Percentiles rank a stretch among this genome's conserved stretches.
Evolutionary conservation across 345 rosid genomes (phyloP).

Genomic region (Ceriops zippeliana): DNA sequence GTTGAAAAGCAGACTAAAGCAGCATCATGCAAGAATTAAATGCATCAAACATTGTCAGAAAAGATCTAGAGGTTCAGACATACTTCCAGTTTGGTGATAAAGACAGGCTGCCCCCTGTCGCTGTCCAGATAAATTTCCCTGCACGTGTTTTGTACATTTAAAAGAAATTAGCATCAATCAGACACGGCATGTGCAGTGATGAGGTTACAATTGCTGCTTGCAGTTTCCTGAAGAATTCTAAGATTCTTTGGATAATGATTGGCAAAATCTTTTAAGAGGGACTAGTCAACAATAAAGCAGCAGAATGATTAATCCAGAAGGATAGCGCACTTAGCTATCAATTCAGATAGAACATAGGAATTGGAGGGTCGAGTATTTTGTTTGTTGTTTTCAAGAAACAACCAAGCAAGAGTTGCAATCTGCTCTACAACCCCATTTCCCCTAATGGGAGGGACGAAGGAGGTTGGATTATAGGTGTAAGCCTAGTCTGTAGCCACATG

Average conservation of each 20-base stretch:
- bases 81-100: conserved; percentile 93
- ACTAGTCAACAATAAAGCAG: background rate
- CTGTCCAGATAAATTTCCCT: conserved; percentile 94
- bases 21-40: conserved; percentile 8
- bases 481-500: no score
- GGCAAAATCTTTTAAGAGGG: background rate
- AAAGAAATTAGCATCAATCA: conserved; percentile 11
- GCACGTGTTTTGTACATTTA: conserved; percentile 25
- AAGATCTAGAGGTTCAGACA: conserved; percentile 18
- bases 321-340: no score
- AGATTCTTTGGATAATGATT: background rate
- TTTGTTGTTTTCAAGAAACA: no score
- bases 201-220: background rate
- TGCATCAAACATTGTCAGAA: background rate
- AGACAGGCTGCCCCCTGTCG: conserved; percentile 98
- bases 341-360: no score
- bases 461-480: no score
- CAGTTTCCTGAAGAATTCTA: no score
- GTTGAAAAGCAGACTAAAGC: conserved; percentile 13
- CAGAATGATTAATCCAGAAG: no score
- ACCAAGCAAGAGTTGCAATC: no score
- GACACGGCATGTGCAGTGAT: background rate
- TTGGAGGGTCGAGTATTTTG: no score
- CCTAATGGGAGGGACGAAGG: no score
- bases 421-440: no score